Conservation (phyloP, 2,329 filamentous ascomycete species). For the Sarocladiaceae sp. region DNA sequence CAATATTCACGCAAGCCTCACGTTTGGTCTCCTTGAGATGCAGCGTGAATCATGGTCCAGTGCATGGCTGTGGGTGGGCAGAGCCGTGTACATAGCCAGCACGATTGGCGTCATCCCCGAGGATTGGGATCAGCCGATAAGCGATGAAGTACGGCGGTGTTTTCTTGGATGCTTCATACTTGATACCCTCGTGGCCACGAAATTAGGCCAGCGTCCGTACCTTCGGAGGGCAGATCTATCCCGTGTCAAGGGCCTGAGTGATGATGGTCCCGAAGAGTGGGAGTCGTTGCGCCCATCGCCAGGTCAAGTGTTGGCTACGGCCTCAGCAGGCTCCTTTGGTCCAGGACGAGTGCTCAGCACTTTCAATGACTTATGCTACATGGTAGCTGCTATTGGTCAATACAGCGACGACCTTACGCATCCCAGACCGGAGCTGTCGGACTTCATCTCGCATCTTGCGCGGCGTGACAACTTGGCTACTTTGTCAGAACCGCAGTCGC, state of each 20-base stretch:
- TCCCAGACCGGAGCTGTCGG: not conserved
- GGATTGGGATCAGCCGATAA: not conserved
- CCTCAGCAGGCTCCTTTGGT: not conserved
- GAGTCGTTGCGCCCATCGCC: not conserved
- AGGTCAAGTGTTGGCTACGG: not conserved
- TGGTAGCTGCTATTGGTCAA: not conserved
- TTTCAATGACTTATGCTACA: not conserved
- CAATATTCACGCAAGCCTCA: constrained; percentile 7
- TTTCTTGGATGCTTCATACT: constrained; percentile 10
- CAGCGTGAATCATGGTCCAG: not conserved
- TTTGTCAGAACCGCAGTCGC: not conserved
- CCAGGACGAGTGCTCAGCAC: not conserved
- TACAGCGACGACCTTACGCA: not conserved
- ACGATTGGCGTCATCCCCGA: not conserved
- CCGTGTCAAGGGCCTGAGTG: not conserved
- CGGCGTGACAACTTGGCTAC: not conserved
- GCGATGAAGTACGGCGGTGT: not conserved
- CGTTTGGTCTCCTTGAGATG: constrained; percentile 7
- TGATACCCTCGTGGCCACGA: constrained; percentile 10
- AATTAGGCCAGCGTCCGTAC: constrained; percentile 8
- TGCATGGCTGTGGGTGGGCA: constrained; percentile 11
- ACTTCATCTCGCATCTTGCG: not conserved
- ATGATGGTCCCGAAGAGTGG: constrained; percentile 8
- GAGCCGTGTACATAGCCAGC: constrained; percentile 9
- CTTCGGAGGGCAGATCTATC: constrained; percentile 1